phyloP scores from a whole-genome alignment of 2,329 filamentous ascomycete species.

The Clarireedia hainanense region DNA sequence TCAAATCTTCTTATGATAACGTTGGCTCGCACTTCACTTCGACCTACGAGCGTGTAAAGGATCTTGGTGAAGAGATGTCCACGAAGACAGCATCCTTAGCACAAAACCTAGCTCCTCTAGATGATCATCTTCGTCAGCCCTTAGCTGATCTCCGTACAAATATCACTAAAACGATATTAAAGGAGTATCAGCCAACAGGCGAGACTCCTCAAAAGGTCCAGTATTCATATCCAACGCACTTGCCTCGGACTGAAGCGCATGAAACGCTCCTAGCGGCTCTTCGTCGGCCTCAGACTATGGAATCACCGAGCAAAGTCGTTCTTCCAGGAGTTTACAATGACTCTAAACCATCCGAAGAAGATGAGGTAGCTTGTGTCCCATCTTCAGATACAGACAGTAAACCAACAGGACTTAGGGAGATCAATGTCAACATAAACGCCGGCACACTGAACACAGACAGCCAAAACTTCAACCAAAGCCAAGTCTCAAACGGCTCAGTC shows the following conservation, averaged over 20 bases:
- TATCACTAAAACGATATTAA: constrained; percentile 56
- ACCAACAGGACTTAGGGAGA: constrained; percentile 39
- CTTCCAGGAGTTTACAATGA: constrained; percentile 29
- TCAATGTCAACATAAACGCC: constrained; percentile 39
- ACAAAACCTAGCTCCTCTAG: constrained; percentile 54
- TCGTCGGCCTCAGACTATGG: constrained; percentile 28
- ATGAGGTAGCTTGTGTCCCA: constrained; percentile 15
- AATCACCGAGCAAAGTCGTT: constrained; percentile 27
- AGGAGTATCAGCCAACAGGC: constrained; percentile 80
- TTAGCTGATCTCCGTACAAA: constrained; percentile 63
- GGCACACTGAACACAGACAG: constrained; percentile 22
- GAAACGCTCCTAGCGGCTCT: constrained; percentile 47
- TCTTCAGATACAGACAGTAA: constrained; percentile 12
- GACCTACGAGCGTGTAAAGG: constrained; percentile 59
- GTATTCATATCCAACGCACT: constrained; percentile 71
- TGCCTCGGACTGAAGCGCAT: constrained; percentile 68
- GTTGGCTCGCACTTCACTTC: constrained; percentile 64
- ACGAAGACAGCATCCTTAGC: constrained; percentile 50
- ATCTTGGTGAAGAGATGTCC: constrained; percentile 61
- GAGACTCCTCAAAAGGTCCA: constrained; percentile 73
- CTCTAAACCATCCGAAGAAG: constrained; percentile 1
- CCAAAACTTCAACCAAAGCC: constrained; percentile 9
- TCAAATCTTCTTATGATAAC: constrained; percentile 64
- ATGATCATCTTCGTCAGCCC: constrained; percentile 56
- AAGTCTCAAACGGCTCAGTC: constrained; percentile 1